phyloP scores from a whole-genome alignment of 768 basidiomycete species.

The Saitozyma podzolica region DNA sequence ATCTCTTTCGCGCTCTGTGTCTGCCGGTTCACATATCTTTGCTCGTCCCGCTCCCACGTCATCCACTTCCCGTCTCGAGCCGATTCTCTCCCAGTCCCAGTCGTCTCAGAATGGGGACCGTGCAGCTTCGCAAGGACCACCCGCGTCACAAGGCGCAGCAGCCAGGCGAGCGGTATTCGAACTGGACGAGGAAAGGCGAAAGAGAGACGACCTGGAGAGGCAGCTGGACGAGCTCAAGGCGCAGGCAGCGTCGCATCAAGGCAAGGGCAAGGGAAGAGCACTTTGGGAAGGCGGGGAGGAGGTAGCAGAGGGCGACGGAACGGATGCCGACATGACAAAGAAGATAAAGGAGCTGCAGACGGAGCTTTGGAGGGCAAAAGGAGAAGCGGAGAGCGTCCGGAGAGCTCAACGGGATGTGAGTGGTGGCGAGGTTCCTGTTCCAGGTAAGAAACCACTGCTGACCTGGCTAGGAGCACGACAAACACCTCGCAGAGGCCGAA shows the following conservation, averaged over 20 bases:
- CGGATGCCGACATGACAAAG: slow-evolving; percentile 9
- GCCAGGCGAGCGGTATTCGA: slow-evolving; percentile 32
- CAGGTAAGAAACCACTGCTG: not conserved
- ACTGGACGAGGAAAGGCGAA: slow-evolving; percentile 27
- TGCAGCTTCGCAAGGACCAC: slow-evolving; percentile 7
- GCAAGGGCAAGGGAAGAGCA: not conserved
- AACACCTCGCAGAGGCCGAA: slow-evolving; percentile 25
- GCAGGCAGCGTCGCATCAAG: no score
- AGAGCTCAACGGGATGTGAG: slow-evolving; percentile 33
- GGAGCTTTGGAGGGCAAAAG: slow-evolving; percentile 34
- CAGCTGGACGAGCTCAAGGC: slow-evolving; percentile 4
- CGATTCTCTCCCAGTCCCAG: slow-evolving; percentile 36
- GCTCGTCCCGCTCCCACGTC: not conserved
- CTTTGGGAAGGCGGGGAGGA: not conserved
- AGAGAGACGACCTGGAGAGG: slow-evolving; percentile 17
- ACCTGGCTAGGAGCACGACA: not conserved
- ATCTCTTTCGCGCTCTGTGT: slow-evolving; percentile 33
- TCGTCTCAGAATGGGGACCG: slow-evolving; percentile 4
- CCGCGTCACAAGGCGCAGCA: slow-evolving; percentile 33
- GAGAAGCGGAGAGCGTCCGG: slow-evolving; percentile 35
- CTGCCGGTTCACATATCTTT: slow-evolving; percentile 27
- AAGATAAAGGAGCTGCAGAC: slow-evolving; percentile 23
- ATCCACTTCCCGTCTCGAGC: slow-evolving; percentile 20
- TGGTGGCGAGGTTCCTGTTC: not conserved
- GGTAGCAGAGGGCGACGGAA: not conserved